Base-by-base conservation (phyloP, 2,329 filamentous ascomycete species). In the Colletotrichum coccodes region DNA sequence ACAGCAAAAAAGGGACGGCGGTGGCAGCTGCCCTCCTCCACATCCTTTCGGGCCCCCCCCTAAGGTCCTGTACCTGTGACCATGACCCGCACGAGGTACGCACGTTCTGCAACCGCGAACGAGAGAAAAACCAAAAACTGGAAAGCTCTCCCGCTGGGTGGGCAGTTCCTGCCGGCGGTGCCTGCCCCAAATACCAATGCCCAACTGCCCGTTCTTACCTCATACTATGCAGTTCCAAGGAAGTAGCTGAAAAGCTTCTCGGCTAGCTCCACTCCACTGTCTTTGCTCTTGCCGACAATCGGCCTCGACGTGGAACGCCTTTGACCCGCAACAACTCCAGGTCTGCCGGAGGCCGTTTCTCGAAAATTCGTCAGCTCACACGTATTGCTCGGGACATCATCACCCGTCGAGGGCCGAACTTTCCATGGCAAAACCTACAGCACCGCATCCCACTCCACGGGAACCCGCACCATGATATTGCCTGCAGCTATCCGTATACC, bases 11-110 rank as follows among this genome's bases (percentile, higher is more conserved):
- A 28, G n/a, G 38, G 14, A 46, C 26, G 26, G 34, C 26, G 34
- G 28, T 61, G 23, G 34, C 34, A 49, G 44, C 54, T 50, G 18
- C 26, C 11, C 26, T 34, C 42, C 34, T 57, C 54, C 40, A n/a
- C 23, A 14, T 23, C 36, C 16, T 44, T 59, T 59, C 40, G 32
- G 34, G 8, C 46, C 30, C 50, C 8, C 52, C 52, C 42, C 42
- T 26, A 38, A 58, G 32, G 32, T 42, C 42, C 16, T 38, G 47
- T 38, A 46, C 40, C 36, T 53, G 38, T 21, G 34, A 46, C 53
- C 30, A 30, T 46, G 62, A 65, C 57, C 62, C 62, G 62, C 56
- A 46, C n/a, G 8, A 65, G 38, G 54, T 28, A 56, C 44, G 23
- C 8, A 30, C 26, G n/a, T 56, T 40, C 47, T 34, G 18, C 16